These are phyloP conservation scores for Dryas integrifolia DNA, from an alignment of 331 rosid genomes.

Conservation along the genomic window DNA sequence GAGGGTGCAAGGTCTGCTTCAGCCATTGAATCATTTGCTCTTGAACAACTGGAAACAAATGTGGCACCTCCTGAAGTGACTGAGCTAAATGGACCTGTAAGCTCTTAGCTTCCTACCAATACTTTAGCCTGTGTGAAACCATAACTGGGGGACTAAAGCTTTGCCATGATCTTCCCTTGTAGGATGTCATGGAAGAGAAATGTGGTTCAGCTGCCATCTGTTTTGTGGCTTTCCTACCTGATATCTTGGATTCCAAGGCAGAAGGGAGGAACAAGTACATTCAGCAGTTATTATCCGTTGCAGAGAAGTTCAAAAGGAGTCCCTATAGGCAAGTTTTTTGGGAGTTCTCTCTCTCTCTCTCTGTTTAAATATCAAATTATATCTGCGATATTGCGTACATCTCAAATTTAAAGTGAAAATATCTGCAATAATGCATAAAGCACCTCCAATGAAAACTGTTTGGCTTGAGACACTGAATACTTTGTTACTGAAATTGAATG, in stretches of 20 bases:
- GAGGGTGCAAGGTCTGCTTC: conserved; percentile 90
- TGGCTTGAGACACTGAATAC: not conserved
- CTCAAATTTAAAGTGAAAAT: not conserved
- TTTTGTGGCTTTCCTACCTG: conserved; percentile 94
- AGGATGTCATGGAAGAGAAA: conserved; percentile 91
- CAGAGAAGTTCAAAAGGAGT: conserved; percentile 85
- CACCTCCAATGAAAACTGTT: not conserved
- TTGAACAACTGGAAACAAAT: conserved; percentile 78
- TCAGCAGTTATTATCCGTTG: conserved; percentile 75
- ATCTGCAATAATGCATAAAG: not conserved
- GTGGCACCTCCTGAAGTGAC: conserved; percentile 93
- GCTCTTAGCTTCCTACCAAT: conserved; percentile 28
- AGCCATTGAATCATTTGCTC: conserved; percentile 83
- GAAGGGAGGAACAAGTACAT: conserved; percentile 89
- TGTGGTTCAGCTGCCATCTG: conserved; percentile 94
- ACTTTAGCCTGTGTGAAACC: not conserved
- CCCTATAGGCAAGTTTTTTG: conserved; percentile 71
- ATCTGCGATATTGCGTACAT: not conserved
- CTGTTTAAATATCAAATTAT: not conserved
- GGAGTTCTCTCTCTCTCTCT: not conserved
- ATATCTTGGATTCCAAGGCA: conserved; percentile 94
- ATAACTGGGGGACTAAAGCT: conserved; percentile 13
- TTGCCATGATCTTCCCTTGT: conserved; percentile 14
- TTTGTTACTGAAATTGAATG: not conserved
- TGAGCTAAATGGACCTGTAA: conserved; percentile 72